Conservation (phyloP, 164 flowering plant species). For the Vitis amurensis region DNA sequence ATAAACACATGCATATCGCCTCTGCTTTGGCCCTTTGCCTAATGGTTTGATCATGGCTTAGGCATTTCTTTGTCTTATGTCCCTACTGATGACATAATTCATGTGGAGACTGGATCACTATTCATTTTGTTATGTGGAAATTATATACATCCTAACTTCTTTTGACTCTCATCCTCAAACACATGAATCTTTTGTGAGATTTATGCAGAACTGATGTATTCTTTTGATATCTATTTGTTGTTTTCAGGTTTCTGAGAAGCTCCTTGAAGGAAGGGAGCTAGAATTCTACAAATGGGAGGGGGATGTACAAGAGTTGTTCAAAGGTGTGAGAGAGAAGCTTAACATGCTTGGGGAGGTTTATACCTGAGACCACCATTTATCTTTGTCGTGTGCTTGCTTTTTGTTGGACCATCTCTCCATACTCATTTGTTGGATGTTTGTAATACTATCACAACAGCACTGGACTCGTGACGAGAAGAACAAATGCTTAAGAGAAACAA, state of each 20-base stretch:
- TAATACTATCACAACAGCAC: constrained; percentile 44
- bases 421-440: background rate
- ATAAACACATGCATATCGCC: too few relatives aligned
- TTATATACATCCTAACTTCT: too few relatives aligned
- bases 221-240: background rate
- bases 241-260: constrained; percentile 61
- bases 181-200: background rate
- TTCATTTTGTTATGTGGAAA: too few relatives aligned
- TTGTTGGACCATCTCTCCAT: background rate
- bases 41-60: too few relatives aligned
- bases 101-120: too few relatives aligned
- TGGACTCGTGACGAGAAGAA: constrained; percentile 84
- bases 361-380: background rate
- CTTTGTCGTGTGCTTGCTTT: background rate
- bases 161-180: background rate
- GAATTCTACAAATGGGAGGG: constrained; percentile 83
- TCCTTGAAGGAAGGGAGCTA: constrained; percentile 69
- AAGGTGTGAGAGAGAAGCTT: constrained; percentile 70
- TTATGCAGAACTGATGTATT: background rate
- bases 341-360: constrained; percentile 84
- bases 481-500: constrained; percentile 81
- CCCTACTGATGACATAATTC: too few relatives aligned
- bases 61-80: too few relatives aligned
- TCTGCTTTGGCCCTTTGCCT: too few relatives aligned
- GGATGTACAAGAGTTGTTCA: constrained; percentile 57